Evolutionary conservation across 257 asterid species (phyloP).

Genomic region (Solanum dulcamara): DNA sequence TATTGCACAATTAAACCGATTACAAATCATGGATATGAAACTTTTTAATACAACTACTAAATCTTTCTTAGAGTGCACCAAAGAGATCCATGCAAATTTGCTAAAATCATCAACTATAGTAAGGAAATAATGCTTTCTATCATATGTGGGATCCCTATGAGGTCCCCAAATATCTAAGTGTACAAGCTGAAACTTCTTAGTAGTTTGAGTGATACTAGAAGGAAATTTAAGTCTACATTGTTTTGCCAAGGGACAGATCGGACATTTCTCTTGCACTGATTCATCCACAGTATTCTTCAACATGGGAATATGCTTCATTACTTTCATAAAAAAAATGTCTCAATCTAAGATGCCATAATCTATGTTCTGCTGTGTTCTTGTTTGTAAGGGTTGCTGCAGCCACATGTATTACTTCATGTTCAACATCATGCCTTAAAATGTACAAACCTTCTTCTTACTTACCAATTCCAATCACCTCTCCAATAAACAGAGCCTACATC

Average conservation of each 20-base stretch:
- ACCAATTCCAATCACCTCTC: not conserved
- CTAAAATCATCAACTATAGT: no score
- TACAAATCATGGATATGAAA: no score
- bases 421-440: no score
- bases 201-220: not conserved
- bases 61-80: no score
- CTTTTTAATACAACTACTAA: no score
- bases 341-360: not conserved
- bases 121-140: no score
- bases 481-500: no score
- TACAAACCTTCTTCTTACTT: not conserved
- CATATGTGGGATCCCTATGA: no score
- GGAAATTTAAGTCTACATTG: not conserved
- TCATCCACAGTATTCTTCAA: not conserved
- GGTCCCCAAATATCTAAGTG: not conserved
- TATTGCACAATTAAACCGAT: no score
- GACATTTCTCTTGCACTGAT: no score
- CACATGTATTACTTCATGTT: not conserved
- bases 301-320: not conserved
- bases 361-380: not conserved
- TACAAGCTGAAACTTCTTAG: not conserved
- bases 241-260: not conserved
- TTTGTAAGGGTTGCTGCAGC: not conserved
- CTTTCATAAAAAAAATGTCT: not conserved
- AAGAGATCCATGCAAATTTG: no score